Evolutionary conservation across 495 filamentous ascomycete genomes (phyloP), one percentile per base, ranked within the genome.

Genomic region (Filosporella fistucella): DNA sequence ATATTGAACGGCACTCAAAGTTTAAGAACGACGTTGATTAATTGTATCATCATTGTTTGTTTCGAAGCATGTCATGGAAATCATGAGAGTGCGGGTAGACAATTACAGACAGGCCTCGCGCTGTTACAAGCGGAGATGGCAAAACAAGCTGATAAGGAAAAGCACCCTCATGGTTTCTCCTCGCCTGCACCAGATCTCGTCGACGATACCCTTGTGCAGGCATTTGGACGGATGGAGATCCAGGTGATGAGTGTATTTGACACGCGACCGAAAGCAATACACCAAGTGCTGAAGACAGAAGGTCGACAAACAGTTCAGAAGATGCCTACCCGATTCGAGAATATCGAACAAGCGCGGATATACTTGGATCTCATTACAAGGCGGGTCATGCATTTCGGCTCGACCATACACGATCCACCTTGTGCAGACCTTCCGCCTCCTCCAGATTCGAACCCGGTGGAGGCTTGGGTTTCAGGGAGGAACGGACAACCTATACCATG

Each of bases 51-150:
- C 17, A 35, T 41, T 36, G 23, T 36, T 18, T 55, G 52, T 22
- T 55, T 55, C 16, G 52, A 55, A 17, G 40, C 42, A 8, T 36
- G 46, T 6, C 52, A 55, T 33, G 52, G 52, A 14, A 47, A 50
- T 36, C 52, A 55, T 35, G 45, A 50, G 13, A 22, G 22, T 22
- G 52, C 52, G 12, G 37, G 35, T 9, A 29, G 28, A 2, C 52
- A 55, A 23, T 8, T 55, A 24, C 52, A 45, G 26, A 38, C 38
- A 20, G 52, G 52, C 11, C 43, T 61, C 11, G 44, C 23, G 7
- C 25, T 52, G 12, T 32, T 61, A 17, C 51, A 52, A 11, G 54
- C 56, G n/a, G 63, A 56, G 42, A 48, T 36, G 41, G 13, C 22
- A 2, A 24, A 29, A 11, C 51, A 48, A 18, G 21, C 10, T 28